Percentiles rank a stretch among this genome's conserved stretches.
phyloP scores from a whole-genome alignment of 2,329 filamentous ascomycete genomes.

The Keithomyces neogunnii region DNA sequence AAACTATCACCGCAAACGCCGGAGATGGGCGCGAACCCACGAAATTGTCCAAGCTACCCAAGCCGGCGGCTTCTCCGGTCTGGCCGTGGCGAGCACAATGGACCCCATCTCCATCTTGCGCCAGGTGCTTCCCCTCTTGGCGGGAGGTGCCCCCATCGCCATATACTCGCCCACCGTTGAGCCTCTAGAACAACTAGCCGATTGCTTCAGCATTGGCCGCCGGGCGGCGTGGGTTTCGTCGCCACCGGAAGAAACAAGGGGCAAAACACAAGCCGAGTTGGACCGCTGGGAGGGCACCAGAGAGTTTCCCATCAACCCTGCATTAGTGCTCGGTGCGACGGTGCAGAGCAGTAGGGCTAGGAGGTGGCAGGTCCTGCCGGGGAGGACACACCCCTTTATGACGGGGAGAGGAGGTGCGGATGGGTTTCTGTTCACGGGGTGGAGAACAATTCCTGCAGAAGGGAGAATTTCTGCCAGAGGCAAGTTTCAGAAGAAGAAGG shows the following conservation, averaged over 20 bases:
- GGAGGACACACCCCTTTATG: conserved; percentile 91
- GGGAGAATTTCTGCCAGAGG: conserved; percentile 78
- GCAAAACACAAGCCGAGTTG: conserved; percentile 38
- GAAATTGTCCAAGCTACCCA: conserved; percentile 67
- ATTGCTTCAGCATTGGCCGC: conserved; percentile 75
- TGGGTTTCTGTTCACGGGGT: conserved; percentile 81
- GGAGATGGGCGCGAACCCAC: conserved; percentile 67
- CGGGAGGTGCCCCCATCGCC: conserved; percentile 75
- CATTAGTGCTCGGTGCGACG: conserved; percentile 67
- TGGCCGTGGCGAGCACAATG: conserved; percentile 77
- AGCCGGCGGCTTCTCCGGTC: conserved; percentile 70
- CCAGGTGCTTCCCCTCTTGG: conserved; percentile 68
- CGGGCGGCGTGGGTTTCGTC: conserved; percentile 63
- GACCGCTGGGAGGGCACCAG: conserved; percentile 51
- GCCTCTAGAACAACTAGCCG: conserved; percentile 66
- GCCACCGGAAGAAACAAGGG: conserved; percentile 37
- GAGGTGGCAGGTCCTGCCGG: conserved; percentile 85
- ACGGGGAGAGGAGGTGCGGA: conserved; percentile 79
- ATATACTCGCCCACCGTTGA: conserved; percentile 80
- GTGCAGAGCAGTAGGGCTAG: conserved; percentile 74
- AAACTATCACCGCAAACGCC: conserved; percentile 80
- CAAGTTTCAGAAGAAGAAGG: conserved; percentile 59
- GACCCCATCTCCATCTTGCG: conserved; percentile 69
- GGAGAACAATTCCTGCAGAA: conserved; percentile 69
- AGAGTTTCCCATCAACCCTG: conserved; percentile 84